phyloP scores from a whole-genome alignment of 2,329 filamentous ascomycete species.

The Epichloe aotearoae region DNA sequence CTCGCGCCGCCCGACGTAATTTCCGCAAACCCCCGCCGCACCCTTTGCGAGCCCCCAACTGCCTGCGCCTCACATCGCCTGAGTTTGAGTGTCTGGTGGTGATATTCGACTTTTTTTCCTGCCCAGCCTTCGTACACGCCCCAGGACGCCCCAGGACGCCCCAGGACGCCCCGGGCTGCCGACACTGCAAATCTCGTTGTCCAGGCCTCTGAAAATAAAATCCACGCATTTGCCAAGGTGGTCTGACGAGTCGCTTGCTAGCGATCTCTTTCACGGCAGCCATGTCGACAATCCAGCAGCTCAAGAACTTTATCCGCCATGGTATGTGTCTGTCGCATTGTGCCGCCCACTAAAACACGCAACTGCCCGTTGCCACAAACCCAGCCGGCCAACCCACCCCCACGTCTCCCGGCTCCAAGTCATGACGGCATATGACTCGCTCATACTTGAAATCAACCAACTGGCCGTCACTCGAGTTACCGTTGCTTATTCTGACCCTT shows the following conservation, averaged over 20 bases:
- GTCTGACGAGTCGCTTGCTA: slow-evolving; percentile 8
- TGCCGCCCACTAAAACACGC: background rate
- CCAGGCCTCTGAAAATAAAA: background rate
- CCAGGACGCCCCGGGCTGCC: background rate
- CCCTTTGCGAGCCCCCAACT: background rate
- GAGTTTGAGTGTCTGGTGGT: background rate
- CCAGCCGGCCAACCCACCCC: background rate
- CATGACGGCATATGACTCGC: slow-evolving; percentile 5
- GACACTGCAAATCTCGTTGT: background rate
- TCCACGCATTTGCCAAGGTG: background rate
- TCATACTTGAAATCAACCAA: background rate
- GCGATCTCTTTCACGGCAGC: slow-evolving; percentile 10
- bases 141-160: background rate
- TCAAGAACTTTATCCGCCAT: slow-evolving; percentile 97
- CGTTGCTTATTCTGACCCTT: background rate
- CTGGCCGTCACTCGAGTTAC: background rate
- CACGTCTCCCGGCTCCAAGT: background rate
- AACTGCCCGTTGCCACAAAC: background rate
- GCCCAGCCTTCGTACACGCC: background rate
- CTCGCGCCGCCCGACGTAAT: background rate
- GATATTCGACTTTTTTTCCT: background rate
- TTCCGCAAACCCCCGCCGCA: background rate
- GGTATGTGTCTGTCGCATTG: slow-evolving; percentile 29
- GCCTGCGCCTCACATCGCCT: background rate
- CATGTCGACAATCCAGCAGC: slow-evolving; percentile 75